Evolutionary conservation across 768 basidiomycete genomes (phyloP).

Genomic region (Arthromyces matolae): DNA sequence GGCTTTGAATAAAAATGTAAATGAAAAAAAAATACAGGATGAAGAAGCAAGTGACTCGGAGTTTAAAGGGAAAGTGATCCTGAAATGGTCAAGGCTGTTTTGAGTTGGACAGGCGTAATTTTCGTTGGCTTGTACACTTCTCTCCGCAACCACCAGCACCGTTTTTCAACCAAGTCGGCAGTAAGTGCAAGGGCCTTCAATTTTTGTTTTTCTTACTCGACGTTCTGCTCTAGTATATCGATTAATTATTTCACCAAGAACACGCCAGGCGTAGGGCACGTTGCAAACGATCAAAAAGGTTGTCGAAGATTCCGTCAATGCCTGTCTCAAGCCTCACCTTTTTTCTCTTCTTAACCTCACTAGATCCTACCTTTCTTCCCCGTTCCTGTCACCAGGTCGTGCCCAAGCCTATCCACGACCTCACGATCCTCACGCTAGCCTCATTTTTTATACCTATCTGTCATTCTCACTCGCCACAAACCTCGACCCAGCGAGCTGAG

Average conservation of each 20-base stretch:
- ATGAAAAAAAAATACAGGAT: too few relatives aligned
- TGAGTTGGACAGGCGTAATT: slow-evolving; percentile 18
- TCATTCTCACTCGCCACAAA: slow-evolving; percentile 15
- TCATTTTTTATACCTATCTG: slow-evolving; percentile 56
- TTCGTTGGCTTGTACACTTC: slow-evolving; percentile 10
- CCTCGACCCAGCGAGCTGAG: slow-evolving; percentile 22
- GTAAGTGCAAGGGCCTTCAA: not conserved
- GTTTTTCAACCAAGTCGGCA: not conserved
- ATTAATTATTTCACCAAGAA: slow-evolving; percentile 38
- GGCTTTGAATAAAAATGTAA: too few relatives aligned
- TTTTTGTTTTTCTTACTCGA: too few relatives aligned
- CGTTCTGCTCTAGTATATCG: slow-evolving; percentile 8
- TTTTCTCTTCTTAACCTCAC: slow-evolving; percentile 44
- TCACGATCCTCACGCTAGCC: slow-evolving; percentile 56
- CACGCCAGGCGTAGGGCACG: slow-evolving; percentile 52
- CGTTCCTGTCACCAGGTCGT: slow-evolving; percentile 25
- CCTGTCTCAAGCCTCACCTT: slow-evolving; percentile 62
- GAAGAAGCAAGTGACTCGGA: slow-evolving; percentile 19
- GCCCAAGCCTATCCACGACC: slow-evolving; percentile 30
- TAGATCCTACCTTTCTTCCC: slow-evolving; percentile 25
- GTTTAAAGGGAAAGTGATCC: slow-evolving; percentile 25
- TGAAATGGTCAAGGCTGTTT: slow-evolving; percentile 17
- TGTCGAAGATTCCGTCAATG: slow-evolving; percentile 45
- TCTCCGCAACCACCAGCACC: slow-evolving; percentile 2
- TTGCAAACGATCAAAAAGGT: slow-evolving; percentile 75